Conservation (phyloP, 495 filamentous ascomycete species). For the Talaromyces liani region DNA sequence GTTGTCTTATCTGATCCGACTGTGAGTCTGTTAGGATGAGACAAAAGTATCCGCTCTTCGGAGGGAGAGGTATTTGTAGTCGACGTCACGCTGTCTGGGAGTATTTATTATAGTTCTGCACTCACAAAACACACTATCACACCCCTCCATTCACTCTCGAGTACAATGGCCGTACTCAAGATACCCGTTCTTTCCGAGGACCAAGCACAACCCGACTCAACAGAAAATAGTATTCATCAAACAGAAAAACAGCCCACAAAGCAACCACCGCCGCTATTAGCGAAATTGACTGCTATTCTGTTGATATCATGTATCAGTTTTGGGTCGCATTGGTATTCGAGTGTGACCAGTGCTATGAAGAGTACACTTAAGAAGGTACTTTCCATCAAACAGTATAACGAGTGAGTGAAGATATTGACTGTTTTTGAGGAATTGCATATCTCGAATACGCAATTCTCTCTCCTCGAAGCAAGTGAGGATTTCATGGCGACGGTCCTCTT, state of each 20-base stretch:
- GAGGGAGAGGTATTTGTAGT: not conserved
- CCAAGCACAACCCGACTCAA: not conserved
- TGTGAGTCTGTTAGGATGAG: not conserved
- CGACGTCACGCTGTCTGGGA: not conserved
- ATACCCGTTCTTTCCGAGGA: not conserved
- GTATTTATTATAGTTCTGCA: no score
- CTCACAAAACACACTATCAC: no score
- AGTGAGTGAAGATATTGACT: not conserved
- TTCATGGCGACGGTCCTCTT: conserved; percentile 39
- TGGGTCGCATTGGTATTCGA: conserved; percentile 34
- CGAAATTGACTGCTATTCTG: conserved; percentile 26
- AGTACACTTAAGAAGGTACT: conserved; percentile 36
- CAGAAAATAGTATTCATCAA: not conserved
- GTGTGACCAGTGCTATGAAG: conserved; percentile 39
- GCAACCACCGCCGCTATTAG: conserved; percentile 23
- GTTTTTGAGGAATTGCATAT: conserved; percentile 26
- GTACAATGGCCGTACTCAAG: not conserved
- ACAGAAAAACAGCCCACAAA: conserved; percentile 9
- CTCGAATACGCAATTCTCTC: conserved; percentile 34
- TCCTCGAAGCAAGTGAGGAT: conserved; percentile 38
- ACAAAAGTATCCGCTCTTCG: not conserved
- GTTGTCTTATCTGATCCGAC: not conserved
- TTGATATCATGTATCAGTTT: conserved; percentile 38
- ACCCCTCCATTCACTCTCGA: not conserved
- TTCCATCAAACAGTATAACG: not conserved